phyloP scores from a whole-genome alignment of 2,329 filamentous ascomycete species.

The Ophiocordyceps camponoti-leonardi region DNA sequence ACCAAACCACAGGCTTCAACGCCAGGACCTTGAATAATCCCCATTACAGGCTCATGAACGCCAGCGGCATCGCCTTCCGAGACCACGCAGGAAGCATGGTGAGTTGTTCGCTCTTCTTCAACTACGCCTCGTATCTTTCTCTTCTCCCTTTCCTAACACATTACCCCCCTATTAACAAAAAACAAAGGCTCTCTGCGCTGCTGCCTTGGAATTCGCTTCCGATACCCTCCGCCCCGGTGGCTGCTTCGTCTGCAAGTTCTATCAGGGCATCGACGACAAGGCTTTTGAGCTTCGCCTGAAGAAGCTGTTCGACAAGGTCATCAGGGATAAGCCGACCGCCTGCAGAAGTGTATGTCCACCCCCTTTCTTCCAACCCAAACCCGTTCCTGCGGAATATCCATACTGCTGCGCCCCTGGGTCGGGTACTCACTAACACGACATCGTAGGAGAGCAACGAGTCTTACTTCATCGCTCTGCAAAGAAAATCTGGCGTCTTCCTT shows the following conservation, averaged over 20 bases:
- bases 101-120: not conserved
- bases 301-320: slow-evolving; percentile 61
- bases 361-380: not conserved
- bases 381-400: no score
- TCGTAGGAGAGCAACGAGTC: slow-evolving; percentile 44
- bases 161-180: not conserved
- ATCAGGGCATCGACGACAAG: slow-evolving; percentile 79
- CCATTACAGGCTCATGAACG: slow-evolving; percentile 98
- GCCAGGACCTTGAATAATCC: slow-evolving; percentile 89
- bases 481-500: slow-evolving; percentile 32
- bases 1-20: slow-evolving; percentile 59
- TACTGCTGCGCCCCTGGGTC: no score
- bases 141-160: not conserved
- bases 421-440: not conserved
- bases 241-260: slow-evolving; percentile 95
- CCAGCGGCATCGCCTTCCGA: slow-evolving; percentile 68
- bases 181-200: slow-evolving; percentile 70
- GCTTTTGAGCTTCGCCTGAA: slow-evolving; percentile 57
- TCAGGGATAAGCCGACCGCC: slow-evolving; percentile 79
- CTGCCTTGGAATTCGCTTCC: slow-evolving; percentile 70
- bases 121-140: not conserved
- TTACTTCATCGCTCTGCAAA: slow-evolving; percentile 65
- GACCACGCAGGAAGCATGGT: slow-evolving; percentile 96
- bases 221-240: slow-evolving; percentile 71
- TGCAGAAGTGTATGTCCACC: slow-evolving; percentile 56